Evolutionary conservation across 2,329 filamentous ascomycete genomes (phyloP), one percentile per base, ranked within the genome.

Genomic region (Saccharata proteae): DNA sequence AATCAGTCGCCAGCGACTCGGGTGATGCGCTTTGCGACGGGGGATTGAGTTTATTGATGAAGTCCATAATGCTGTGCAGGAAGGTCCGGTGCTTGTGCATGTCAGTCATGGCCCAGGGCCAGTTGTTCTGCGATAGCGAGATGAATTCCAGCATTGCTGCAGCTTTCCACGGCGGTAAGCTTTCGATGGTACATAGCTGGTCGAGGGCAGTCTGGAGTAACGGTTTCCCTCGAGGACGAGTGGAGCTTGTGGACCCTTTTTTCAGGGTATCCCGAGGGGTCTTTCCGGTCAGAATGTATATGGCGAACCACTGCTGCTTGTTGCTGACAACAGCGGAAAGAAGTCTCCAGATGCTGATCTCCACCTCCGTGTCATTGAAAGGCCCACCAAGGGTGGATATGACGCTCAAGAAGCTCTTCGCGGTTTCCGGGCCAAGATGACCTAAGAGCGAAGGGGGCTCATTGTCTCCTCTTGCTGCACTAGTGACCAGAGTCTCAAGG

Each of bases 391-490:
- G 65, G 37, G 74, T 71, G 4, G 81, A 77, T 5, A 96, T 61
- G 5, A 90, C 64, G 38, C 79, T 73, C 15, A 98, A 64, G 49
- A 98, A 93, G 22, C 80, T 78, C 44, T 82, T 84, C 8, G 86
- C 82, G 6, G 83, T 77, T 34, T 83, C 75, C 7, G 83, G 70
- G 2, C 85, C 85, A 5, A 98, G 64, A 48, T 93, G 84, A 18
- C 86, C 86, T 14, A 98, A 71, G n/a, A 98, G 66, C 5, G 88
- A 94, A n/a, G 84, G 82, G 1, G 86, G 84, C 43, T 94, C 85
- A n/a, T 66, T 67, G 13, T 40, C 32, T 12, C 30, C 32, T 38
- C 72, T 72, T 15, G 77, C 73, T 15, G 80, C 77, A 41, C 71
- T 77, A 25, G 76, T 65, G 16, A 93, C 74, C 12, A 93, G 58